Conservation (phyloP, 306 rosid genomes). For the Casuarina cunninghamiana region DNA sequence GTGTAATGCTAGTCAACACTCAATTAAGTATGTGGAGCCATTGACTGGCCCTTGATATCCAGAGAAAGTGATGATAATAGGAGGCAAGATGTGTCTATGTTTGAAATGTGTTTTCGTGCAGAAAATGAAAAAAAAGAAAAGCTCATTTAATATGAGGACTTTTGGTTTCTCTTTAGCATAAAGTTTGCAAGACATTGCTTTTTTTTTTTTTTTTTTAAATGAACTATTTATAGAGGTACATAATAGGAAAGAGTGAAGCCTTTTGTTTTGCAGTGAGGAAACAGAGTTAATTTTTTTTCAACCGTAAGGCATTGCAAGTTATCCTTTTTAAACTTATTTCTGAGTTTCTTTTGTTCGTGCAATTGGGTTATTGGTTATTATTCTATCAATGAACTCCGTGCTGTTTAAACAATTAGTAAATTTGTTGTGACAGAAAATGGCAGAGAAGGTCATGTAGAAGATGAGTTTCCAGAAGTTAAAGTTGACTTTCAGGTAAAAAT, state of each 20-base stretch:
- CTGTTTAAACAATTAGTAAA: constrained; percentile 19
- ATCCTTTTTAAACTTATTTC: constrained; percentile 1
- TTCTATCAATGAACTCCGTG: background rate
- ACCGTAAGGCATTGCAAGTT: background rate
- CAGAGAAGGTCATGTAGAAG: constrained; percentile 52
- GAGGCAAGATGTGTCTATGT: background rate
- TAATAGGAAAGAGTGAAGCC: background rate
- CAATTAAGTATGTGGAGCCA: background rate
- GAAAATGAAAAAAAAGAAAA: no score
- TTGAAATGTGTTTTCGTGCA: background rate
- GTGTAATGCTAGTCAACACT: background rate
- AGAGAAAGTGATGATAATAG: background rate
- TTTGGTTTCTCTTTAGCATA: background rate
- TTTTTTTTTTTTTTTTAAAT: background rate
- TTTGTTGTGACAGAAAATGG: constrained; percentile 58
- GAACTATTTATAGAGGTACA: constrained; percentile 18
- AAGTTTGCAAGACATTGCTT: background rate
- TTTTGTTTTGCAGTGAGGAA: constrained; percentile 5
- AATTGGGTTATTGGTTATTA: background rate
- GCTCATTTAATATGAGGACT: no score
- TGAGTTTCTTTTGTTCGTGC: background rate
- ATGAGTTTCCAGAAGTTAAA: constrained; percentile 84
- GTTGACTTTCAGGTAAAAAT: constrained; percentile 83
- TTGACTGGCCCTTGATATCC: background rate
- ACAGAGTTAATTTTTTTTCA: background rate